phyloP scores from a whole-genome alignment of 257 asterid species.

The Capsicum rhomboideum region DNA sequence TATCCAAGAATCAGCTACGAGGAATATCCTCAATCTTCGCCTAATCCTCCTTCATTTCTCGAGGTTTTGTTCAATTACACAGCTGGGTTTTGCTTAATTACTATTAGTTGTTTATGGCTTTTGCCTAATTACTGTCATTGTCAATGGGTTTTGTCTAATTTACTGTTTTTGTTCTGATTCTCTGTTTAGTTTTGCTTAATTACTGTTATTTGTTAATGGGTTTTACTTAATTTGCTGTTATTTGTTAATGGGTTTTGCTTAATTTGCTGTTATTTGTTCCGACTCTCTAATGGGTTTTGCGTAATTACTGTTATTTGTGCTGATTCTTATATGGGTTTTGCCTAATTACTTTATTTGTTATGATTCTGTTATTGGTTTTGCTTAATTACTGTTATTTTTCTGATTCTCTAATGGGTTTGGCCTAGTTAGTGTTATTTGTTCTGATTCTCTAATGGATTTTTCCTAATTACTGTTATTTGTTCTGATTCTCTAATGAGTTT shows the following conservation, averaged over 20 bases:
- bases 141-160: background rate
- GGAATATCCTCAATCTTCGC: slow-evolving; percentile 19
- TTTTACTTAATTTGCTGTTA: background rate
- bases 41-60: slow-evolving; percentile 19
- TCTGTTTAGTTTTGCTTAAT: background rate
- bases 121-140: background rate
- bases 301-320: background rate
- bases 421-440: no score
- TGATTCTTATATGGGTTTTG: background rate
- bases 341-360: background rate
- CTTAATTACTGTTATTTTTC: background rate
- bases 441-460: no score
- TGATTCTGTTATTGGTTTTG: background rate
- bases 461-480: background rate
- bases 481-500: background rate
- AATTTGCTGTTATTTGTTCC: background rate
- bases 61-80: background rate
- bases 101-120: background rate
- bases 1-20: slow-evolving; percentile 33
- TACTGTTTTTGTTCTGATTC: background rate
- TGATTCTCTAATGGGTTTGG: background rate
- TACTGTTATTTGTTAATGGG: background rate
- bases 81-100: background rate
- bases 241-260: background rate
- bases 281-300: background rate